Conservation (phyloP, 305 asterid genomes). For the Salvia sclarea region DNA sequence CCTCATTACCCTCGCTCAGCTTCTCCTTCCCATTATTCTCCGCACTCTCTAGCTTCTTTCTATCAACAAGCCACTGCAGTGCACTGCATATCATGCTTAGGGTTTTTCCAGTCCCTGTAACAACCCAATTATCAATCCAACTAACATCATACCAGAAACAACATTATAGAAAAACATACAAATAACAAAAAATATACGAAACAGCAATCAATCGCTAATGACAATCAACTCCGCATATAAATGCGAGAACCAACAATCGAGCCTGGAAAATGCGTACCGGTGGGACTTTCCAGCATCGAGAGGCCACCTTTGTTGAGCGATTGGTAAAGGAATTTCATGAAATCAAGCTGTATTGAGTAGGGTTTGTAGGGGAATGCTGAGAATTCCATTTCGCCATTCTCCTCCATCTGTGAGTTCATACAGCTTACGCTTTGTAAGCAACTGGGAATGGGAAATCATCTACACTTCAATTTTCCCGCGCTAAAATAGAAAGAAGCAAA, state of each 20-base stretch:
- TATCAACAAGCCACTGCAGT: conserved; percentile 89
- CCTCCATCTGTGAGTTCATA: conserved; percentile 35
- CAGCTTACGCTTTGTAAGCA: conserved; percentile 1
- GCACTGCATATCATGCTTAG: conserved; percentile 97
- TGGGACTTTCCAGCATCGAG: conserved; percentile 98
- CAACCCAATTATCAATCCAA: conserved; percentile 21
- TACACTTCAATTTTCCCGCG: conserved; percentile 41
- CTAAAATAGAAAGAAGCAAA: not conserved
- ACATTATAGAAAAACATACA: not conserved
- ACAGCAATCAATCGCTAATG: not conserved
- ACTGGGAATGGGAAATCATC: conserved; percentile 8
- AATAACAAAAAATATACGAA: not conserved
- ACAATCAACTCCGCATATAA: not conserved
- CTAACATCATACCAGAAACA: conserved; percentile 8
- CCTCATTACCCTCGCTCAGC: conserved; percentile 49
- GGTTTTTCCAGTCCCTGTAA: conserved; percentile 95
- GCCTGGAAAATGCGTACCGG: conserved; percentile 48
- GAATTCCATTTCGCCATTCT: conserved; percentile 51
- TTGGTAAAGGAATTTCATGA: conserved; percentile 83
- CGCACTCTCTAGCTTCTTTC: conserved; percentile 42
- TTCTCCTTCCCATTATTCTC: conserved; percentile 32
- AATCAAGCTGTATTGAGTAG: conserved; percentile 91
- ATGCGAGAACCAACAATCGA: not conserved
- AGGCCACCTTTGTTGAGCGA: conserved; percentile 90
- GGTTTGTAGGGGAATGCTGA: conserved; percentile 86